phyloP scores from a whole-genome alignment of 2,329 filamentous ascomycete genomes.

The Alternaria rosae region DNA sequence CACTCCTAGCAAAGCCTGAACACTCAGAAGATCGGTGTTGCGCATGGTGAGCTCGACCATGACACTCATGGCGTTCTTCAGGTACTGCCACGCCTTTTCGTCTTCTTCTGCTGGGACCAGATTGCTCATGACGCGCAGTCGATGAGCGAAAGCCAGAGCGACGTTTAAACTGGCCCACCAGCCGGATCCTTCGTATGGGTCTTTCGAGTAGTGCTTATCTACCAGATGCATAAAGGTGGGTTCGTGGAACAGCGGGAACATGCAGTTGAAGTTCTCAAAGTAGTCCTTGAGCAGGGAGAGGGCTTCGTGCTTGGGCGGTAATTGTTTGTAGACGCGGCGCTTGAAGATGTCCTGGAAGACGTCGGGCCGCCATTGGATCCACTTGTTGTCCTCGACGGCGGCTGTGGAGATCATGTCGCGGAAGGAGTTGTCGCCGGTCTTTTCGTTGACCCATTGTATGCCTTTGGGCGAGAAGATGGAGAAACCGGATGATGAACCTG shows the following conservation, averaged over 20 bases:
- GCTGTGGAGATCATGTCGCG: conserved; percentile 91
- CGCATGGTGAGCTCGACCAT: conserved; percentile 93
- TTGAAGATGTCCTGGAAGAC: conserved; percentile 93
- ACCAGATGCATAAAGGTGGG: conserved; percentile 98
- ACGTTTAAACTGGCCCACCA: conserved; percentile 99
- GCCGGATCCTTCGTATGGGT: conserved; percentile 92
- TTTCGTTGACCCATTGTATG: conserved; percentile 97
- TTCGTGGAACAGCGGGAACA: conserved; percentile 97
- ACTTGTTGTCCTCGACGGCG: conserved; percentile 90
- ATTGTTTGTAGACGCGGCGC: conserved; percentile 79
- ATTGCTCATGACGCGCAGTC: conserved; percentile 94
- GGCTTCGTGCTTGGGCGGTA: conserved; percentile 88
- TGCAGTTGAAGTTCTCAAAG: conserved; percentile 99
- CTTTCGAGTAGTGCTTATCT: conserved; percentile 88
- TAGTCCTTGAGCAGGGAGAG: conserved; percentile 89
- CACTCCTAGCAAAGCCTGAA: conserved; percentile 93
- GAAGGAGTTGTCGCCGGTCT: conserved; percentile 95
- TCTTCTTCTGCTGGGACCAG: conserved; percentile 90
- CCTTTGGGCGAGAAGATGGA: conserved; percentile 99
- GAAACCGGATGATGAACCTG: conserved; percentile 94
- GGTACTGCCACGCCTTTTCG: conserved; percentile 90
- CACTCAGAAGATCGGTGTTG: conserved; percentile 92
- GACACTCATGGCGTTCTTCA: conserved; percentile 96
- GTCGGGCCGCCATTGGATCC: conserved; percentile 98
- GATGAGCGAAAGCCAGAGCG: conserved; percentile 89